These are phyloP conservation scores for Alternaria sp. DNA, from an alignment of 2,329 filamentous ascomycete species.

Conservation along the genomic window DNA sequence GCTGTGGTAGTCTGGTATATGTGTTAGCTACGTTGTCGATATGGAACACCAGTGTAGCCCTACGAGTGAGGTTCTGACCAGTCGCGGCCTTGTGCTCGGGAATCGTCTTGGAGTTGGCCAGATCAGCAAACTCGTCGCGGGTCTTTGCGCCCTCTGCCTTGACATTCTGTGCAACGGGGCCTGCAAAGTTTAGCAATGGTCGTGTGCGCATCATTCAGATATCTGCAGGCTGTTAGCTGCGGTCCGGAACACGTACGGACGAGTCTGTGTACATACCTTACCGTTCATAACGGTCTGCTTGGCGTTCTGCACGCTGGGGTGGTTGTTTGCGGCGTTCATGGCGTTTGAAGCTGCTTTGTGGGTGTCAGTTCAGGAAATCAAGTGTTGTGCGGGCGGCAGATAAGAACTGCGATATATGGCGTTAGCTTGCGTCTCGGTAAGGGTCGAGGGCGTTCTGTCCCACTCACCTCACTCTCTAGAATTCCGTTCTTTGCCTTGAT, in stretches of 20 bases:
- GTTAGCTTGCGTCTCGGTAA: conserved; percentile 50
- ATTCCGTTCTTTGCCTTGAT: conserved; percentile 50
- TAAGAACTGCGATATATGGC: conserved; percentile 48
- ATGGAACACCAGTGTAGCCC: conserved; percentile 29
- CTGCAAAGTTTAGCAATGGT: conserved; percentile 46
- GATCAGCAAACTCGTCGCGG: conserved; percentile 64
- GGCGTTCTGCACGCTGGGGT: conserved; percentile 59
- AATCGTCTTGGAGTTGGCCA: conserved; percentile 62
- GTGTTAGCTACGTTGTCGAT: conserved; percentile 22
- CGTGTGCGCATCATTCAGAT: conserved; percentile 24
- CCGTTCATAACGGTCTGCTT: conserved; percentile 55
- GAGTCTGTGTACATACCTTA: conserved; percentile 46
- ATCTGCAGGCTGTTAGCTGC: conserved; percentile 40
- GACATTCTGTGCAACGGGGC: conserved; percentile 65
- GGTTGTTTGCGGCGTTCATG: conserved; percentile 58
- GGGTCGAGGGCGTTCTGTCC: conserved; percentile 32
- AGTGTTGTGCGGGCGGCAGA: conserved; percentile 47
- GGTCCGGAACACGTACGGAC: conserved; percentile 6
- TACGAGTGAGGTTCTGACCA: conserved; percentile 69
- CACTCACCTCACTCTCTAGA: conserved; percentile 56
- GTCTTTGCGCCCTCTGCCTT: conserved; percentile 66
- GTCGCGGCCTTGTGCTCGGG: conserved; percentile 65
- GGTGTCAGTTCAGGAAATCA: conserved; percentile 39
- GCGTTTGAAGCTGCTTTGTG: conserved; percentile 58
- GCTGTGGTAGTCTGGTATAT: conserved; percentile 67